Evolutionary conservation across 345 rosid genomes (phyloP).

Genomic region (Bruguiera gymnorhiza): DNA sequence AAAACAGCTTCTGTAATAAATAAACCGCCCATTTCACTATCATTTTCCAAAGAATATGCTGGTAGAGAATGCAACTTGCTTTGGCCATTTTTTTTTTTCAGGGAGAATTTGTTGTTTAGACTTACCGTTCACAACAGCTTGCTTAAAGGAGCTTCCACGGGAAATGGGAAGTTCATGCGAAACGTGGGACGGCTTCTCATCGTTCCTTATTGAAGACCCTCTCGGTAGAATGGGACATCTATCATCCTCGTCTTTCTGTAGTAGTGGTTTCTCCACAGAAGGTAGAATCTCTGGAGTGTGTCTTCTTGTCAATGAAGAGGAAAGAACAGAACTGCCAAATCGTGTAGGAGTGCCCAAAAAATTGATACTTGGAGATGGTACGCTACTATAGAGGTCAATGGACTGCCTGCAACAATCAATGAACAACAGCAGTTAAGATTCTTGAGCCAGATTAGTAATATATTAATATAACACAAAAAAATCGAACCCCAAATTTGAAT

Average conservation of each 20-base stretch:
- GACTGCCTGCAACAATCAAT: conserved; percentile 61
- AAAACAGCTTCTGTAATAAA: not conserved
- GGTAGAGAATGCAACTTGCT: too few species aligned
- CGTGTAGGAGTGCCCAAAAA: conserved; percentile 64
- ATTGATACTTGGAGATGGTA: conserved; percentile 70
- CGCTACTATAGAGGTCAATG: conserved; percentile 74
- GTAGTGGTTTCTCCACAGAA: conserved; percentile 47
- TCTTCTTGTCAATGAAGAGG: conserved; percentile 56
- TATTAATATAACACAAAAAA: too few species aligned
- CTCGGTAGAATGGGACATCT: conserved; percentile 38
- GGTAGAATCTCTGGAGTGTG: conserved; percentile 58
- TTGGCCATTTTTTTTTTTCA: too few species aligned
- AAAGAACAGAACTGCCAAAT: conserved; percentile 62
- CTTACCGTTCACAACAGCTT: conserved; percentile 81
- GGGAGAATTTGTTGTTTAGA: not conserved
- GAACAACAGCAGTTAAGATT: conserved; percentile 9
- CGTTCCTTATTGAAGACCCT: conserved; percentile 32
- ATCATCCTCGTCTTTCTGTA: conserved; percentile 41
- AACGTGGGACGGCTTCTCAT: conserved; percentile 37
- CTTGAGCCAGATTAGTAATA: not conserved
- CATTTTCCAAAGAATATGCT: too few species aligned
- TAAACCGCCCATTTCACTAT: not conserved
- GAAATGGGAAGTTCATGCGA: conserved; percentile 55
- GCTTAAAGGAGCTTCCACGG: conserved; percentile 66
- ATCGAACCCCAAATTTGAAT: too few species aligned